Evolutionary conservation across 306 rosid genomes (phyloP).

Genomic region (Casuarina cunninghamiana): DNA sequence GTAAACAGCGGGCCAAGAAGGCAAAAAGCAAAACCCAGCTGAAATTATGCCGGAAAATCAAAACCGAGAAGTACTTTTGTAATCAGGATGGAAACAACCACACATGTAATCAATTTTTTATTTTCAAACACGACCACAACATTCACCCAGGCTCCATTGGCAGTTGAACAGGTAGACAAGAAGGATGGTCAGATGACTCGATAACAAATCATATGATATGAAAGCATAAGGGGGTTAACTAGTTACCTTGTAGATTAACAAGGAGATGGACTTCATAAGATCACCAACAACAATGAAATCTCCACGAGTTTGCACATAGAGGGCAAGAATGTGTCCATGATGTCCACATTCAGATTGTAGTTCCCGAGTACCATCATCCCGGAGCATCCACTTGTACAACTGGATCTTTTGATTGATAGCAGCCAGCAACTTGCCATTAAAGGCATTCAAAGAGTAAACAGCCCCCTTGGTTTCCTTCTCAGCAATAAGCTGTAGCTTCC

Average conservation of each 20-base stretch:
- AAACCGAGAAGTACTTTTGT: background rate
- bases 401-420: slow-evolving; percentile 98
- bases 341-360: slow-evolving; percentile 99
- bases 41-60: background rate
- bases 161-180: background rate
- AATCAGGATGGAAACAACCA: background rate
- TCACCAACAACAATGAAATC: slow-evolving; percentile 47
- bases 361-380: slow-evolving; percentile 92
- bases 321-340: slow-evolving; percentile 97
- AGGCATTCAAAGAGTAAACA: slow-evolving; percentile 88
- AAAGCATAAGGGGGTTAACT: background rate
- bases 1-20: background rate
- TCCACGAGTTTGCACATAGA: slow-evolving; percentile 95
- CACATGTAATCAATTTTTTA: background rate
- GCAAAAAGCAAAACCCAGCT: background rate
- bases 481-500: slow-evolving; percentile 89
- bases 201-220: background rate
- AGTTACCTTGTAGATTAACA: slow-evolving; percentile 82
- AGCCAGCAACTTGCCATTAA: slow-evolving; percentile 94
- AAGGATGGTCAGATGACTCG: background rate
- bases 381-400: slow-evolving; percentile 94
- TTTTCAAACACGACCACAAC: background rate
- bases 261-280: background rate
- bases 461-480: slow-evolving; percentile 99
- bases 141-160: background rate